These are phyloP conservation scores for Ogataea saltuana DNA, from an alignment of 805 yeast genomes.

Conservation along the genomic window DNA sequence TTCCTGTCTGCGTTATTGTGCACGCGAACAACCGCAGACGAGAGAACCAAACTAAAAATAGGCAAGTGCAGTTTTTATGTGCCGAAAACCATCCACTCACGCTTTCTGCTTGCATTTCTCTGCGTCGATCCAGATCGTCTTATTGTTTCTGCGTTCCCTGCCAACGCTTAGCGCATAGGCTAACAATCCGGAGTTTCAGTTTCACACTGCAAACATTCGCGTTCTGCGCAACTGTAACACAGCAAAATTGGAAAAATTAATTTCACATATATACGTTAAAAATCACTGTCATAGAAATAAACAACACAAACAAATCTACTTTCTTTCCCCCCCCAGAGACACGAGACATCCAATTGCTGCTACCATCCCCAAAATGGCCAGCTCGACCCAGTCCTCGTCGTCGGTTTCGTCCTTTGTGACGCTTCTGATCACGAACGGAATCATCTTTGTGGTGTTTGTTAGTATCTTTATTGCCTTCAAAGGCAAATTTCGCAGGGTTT, in stretches of 20 bases:
- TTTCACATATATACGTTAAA: not conserved
- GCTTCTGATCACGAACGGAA: slow-evolving; percentile 45
- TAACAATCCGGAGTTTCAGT: not conserved
- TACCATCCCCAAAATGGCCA: not conserved
- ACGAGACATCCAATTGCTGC: too few relatives aligned
- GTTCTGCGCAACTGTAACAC: slow-evolving; percentile 5
- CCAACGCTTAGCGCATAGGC: not conserved
- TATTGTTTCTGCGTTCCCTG: slow-evolving; percentile 1
- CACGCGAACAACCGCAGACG: not conserved
- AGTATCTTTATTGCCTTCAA: slow-evolving; percentile 42
- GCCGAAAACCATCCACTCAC: not conserved
- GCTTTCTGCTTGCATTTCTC: not conserved
- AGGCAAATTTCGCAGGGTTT: slow-evolving; percentile 47
- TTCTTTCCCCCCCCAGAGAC: too few relatives aligned
- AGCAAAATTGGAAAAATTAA: slow-evolving; percentile 3
- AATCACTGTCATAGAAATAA: not conserved
- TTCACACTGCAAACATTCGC: slow-evolving; percentile 6
- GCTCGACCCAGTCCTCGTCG: slow-evolving; percentile 17
- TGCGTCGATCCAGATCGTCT: not conserved
- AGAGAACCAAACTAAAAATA: slow-evolving; percentile 1
- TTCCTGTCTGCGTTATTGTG: slow-evolving; percentile 5
- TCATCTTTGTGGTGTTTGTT: slow-evolving; percentile 44
- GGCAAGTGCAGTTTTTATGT: slow-evolving; percentile 7
- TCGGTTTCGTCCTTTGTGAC: slow-evolving; percentile 54
- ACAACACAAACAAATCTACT: not conserved